Evolutionary conservation across 2,329 filamentous ascomycete species (phyloP).

Genomic region (Pseudocercospora musae): DNA sequence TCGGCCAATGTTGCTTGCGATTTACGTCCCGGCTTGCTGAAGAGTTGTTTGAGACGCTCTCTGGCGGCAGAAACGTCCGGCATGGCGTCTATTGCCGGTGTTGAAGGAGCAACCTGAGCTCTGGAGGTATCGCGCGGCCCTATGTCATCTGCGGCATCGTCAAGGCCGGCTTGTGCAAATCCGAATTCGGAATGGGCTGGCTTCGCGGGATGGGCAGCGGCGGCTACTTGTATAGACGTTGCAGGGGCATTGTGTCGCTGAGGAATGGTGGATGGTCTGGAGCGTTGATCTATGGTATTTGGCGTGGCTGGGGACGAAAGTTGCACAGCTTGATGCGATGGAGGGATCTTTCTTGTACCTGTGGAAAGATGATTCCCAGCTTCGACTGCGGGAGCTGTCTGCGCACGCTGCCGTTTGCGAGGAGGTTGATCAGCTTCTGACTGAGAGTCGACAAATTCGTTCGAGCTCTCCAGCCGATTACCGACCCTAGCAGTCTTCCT

Average conservation of each 20-base stretch:
- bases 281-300: background rate
- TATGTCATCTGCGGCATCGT: background rate
- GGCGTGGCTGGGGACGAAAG: background rate
- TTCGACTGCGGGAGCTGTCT: background rate
- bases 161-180: background rate
- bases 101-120: background rate
- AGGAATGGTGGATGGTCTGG: background rate
- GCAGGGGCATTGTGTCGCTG: background rate
- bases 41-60: background rate
- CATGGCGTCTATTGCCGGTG: background rate
- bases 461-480: constrained; percentile 1
- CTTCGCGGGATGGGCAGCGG: background rate
- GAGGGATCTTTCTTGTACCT: background rate
- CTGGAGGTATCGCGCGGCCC: background rate
- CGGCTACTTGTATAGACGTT: background rate
- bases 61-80: background rate
- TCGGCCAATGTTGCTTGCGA: background rate
- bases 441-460: constrained; percentile 8
- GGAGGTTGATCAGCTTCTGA: constrained; percentile 4
- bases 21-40: background rate
- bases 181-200: background rate
- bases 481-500: constrained; percentile 15
- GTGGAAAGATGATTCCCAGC: background rate
- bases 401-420: constrained; percentile 3
- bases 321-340: background rate